phyloP scores from a whole-genome alignment of 805 yeast species.

The Nakazawaea ambrosiae region DNA sequence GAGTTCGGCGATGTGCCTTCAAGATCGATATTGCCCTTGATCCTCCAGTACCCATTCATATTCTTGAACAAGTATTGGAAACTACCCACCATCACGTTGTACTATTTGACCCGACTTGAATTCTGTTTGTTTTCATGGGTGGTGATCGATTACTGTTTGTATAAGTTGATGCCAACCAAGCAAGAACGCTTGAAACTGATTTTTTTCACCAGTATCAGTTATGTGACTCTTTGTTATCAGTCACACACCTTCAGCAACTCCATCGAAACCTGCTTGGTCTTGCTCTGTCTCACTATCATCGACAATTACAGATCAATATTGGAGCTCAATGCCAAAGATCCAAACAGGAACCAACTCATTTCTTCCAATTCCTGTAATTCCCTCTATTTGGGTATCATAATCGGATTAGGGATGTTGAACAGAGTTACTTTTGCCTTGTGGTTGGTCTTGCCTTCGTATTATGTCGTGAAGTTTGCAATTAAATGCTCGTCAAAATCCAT shows the following conservation, averaged over 20 bases:
- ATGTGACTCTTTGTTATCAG: slow-evolving; percentile 73
- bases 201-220: slow-evolving; percentile 48
- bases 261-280: slow-evolving; percentile 57
- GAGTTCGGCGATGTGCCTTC: slow-evolving; percentile 64
- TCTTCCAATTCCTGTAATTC: neutral
- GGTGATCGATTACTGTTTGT: slow-evolving; percentile 22
- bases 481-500: slow-evolving; percentile 26
- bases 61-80: slow-evolving; percentile 24
- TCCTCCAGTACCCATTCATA: slow-evolving; percentile 62
- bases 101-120: slow-evolving; percentile 48
- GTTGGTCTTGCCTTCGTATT: slow-evolving; percentile 54
- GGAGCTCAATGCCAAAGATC: slow-evolving; percentile 9
- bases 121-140: slow-evolving; percentile 26
- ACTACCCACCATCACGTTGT: slow-evolving; percentile 39
- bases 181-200: slow-evolving; percentile 31
- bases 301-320: slow-evolving; percentile 21
- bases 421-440: slow-evolving; percentile 79
- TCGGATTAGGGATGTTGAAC: slow-evolving; percentile 72
- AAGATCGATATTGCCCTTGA: slow-evolving; percentile 65
- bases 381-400: slow-evolving; percentile 36
- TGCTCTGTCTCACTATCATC: slow-evolving; percentile 44
- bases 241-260: slow-evolving; percentile 88
- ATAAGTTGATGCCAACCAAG: slow-evolving; percentile 24
- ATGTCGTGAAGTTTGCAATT: slow-evolving; percentile 35
- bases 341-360: neutral